A percentile compares a stretch with the other conserved stretches of the same genome.
phyloP scores from a whole-genome alignment of 2,329 filamentous ascomycete genomes.

The Tolypocladium pustulatum region DNA sequence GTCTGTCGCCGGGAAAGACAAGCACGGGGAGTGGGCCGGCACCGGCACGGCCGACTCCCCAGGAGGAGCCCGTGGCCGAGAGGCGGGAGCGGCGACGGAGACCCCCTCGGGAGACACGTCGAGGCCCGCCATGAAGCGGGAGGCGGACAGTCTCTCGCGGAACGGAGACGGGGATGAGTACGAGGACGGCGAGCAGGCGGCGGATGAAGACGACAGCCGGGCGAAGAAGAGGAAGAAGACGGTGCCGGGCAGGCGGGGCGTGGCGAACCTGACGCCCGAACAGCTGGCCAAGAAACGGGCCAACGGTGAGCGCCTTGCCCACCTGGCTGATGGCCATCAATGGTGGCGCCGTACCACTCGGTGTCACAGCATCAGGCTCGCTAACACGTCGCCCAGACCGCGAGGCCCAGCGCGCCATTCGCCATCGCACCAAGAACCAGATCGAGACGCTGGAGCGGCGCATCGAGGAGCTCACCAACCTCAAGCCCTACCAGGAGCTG shows the following conservation, averaged over 20 bases:
- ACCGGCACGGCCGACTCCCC: not conserved
- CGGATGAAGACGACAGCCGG: constrained; percentile 6
- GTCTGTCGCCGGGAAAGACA: not conserved
- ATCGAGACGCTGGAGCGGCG: constrained; percentile 64
- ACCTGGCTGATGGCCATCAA: not conserved
- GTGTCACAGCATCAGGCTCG: not conserved
- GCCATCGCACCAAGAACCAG: constrained; percentile 70
- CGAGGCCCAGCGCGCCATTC: constrained; percentile 75
- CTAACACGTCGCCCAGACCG: constrained; percentile 45
- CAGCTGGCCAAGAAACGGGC: constrained; percentile 59
- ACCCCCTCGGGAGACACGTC: not conserved
- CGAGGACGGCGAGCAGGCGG: not conserved
- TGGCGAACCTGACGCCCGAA: constrained; percentile 60
- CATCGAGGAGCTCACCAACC: constrained; percentile 65
- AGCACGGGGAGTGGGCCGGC: not conserved
- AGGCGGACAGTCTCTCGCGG: not conserved
- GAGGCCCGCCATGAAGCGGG: not conserved
- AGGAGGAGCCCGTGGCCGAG: not conserved
- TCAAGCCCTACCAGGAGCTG: constrained; percentile 76
- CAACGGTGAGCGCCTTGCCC: constrained; percentile 37
- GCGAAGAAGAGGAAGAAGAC: constrained; percentile 38
- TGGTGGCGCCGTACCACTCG: not conserved
- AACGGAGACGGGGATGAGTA: not conserved
- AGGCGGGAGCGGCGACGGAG: not conserved
- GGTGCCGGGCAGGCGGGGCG: constrained; percentile 34